These are phyloP conservation scores for Dimargaris xerosporica DNA, from an alignment of 192 early-diverging fungal species.

Conservation along the genomic window DNA sequence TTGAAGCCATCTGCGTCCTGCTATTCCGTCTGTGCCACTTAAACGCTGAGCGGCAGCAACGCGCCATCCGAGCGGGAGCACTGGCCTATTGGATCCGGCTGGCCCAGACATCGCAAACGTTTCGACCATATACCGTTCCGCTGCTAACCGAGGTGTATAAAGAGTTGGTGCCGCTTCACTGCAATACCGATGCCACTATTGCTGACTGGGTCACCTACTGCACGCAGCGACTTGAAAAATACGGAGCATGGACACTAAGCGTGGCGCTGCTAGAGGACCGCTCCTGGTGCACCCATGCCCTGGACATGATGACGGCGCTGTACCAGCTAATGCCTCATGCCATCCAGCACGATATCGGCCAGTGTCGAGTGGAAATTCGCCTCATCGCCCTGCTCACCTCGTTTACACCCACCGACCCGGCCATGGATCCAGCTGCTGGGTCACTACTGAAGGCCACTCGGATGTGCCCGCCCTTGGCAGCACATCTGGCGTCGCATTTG, in stretches of 20 bases:
- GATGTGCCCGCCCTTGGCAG: too few species aligned
- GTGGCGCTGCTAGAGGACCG: neutral
- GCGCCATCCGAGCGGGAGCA: slow-evolving; percentile 1
- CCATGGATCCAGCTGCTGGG: too few species aligned
- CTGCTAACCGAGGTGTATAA: neutral
- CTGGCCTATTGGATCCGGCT: neutral
- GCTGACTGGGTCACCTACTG: neutral
- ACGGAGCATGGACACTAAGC: neutral
- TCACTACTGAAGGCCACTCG: too few species aligned
- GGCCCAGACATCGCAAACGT: neutral
- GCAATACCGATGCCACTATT: neutral
- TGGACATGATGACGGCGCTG: neutral
- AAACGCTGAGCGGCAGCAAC: neutral
- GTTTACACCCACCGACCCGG: neutral
- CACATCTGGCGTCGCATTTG: too few species aligned
- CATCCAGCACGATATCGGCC: neutral
- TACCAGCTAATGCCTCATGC: neutral
- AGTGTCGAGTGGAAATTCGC: neutral
- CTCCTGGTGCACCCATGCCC: neutral
- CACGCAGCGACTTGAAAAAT: neutral
- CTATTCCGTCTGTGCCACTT: slow-evolving; percentile 4
- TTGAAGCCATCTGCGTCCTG: neutral
- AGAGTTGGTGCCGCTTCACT: neutral
- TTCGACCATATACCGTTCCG: neutral
- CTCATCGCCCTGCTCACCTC: neutral